These are phyloP conservation scores for Alternaria sp. DNA, from an alignment of 2,329 filamentous ascomycete genomes.

Conservation along the genomic window DNA sequence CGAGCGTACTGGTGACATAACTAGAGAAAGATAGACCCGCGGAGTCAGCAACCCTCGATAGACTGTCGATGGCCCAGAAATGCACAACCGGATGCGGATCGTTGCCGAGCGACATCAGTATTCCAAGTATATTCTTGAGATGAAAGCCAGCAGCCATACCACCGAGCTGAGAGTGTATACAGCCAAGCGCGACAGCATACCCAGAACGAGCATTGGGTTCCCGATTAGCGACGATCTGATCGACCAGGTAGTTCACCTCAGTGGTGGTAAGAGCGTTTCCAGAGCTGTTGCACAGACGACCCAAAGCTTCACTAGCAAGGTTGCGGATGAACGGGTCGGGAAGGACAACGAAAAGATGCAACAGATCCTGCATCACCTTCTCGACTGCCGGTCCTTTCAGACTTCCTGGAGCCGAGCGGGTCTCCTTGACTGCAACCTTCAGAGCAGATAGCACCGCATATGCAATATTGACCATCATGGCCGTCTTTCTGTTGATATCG, in stretches of 20 bases:
- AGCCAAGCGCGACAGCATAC: constrained; percentile 90
- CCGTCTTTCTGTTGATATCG: constrained; percentile 86
- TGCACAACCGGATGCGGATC: constrained; percentile 95
- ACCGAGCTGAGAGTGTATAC: constrained; percentile 92
- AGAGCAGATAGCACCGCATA: constrained; percentile 80
- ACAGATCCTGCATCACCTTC: constrained; percentile 69
- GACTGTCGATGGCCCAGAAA: constrained; percentile 91
- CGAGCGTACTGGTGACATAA: constrained; percentile 87
- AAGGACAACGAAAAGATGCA: constrained; percentile 83
- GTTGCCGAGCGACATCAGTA: constrained; percentile 96
- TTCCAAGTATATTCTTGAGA: constrained; percentile 94
- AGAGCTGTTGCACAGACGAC: constrained; percentile 81
- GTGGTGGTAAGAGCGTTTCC: constrained; percentile 88
- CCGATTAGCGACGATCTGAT: constrained; percentile 91
- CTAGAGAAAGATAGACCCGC: constrained; percentile 90
- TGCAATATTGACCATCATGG: constrained; percentile 89
- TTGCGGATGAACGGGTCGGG: constrained; percentile 85
- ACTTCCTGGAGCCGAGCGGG: constrained; percentile 73
- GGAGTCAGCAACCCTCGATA: constrained; percentile 86
- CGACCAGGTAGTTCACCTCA: constrained; percentile 89
- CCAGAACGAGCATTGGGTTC: constrained; percentile 93
- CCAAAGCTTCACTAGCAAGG: constrained; percentile 83
- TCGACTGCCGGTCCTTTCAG: constrained; percentile 78
- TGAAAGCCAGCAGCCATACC: constrained; percentile 98
- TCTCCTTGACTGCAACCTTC: constrained; percentile 84